Evolutionary conservation across 345 rosid species (phyloP).

Genomic region (Clarkia xantiana): DNA sequence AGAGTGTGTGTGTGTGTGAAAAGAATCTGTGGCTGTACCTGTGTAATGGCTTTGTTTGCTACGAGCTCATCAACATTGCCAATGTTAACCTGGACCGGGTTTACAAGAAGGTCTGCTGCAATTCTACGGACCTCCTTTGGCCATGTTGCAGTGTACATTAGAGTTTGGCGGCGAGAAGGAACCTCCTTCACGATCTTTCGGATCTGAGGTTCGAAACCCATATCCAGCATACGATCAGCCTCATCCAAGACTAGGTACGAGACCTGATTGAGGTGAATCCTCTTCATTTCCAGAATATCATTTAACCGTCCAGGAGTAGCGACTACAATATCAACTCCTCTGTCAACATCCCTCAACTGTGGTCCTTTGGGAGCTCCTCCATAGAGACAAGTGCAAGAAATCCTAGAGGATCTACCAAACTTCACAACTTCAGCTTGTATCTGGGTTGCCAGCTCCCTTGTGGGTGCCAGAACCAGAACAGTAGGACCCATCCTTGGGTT

Average conservation of each 20-base stretch:
- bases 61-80: conserved; percentile 97
- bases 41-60: conserved; percentile 95
- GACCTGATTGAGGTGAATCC: conserved; percentile 69
- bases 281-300: conserved; percentile 95
- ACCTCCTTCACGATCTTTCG: conserved; percentile 89
- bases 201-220: conserved; percentile 99
- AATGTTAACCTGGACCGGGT: conserved; percentile 93
- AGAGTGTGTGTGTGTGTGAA: too few species aligned
- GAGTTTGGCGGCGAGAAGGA: conserved; percentile 87
- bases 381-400: conserved; percentile 78
- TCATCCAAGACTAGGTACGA: conserved; percentile 94
- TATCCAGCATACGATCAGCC: conserved; percentile 98
- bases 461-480: conserved; percentile 82
- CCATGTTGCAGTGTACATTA: conserved; percentile 98
- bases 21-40: conserved; percentile 27
- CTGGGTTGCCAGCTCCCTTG: conserved; percentile 95
- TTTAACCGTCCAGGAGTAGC: conserved; percentile 98
- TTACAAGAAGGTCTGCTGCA: conserved; percentile 85
- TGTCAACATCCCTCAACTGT: conserved; percentile 76
- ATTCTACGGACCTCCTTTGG: conserved; percentile 94
- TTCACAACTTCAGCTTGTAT: conserved; percentile 89
- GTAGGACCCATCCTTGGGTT: conserved; percentile 79
- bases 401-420: conserved; percentile 82
- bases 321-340: conserved; percentile 90
- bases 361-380: conserved; percentile 99